These are phyloP conservation scores for Yamadazyma nakazawae DNA, from an alignment of 805 yeast species.

Conservation along the genomic window DNA sequence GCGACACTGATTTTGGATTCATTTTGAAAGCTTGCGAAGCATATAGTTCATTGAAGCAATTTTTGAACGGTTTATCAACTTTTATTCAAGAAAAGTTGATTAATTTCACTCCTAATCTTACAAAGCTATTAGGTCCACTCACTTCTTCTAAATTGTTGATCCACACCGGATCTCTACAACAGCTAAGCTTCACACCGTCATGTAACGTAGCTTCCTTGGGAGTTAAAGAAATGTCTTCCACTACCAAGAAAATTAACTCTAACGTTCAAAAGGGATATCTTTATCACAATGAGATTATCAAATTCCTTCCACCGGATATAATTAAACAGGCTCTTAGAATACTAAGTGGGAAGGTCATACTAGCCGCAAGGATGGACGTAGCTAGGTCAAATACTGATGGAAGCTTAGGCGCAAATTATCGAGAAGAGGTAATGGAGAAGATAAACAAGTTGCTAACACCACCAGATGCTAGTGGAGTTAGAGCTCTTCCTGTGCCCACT, in stretches of 20 bases:
- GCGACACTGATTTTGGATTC: conserved; percentile 29
- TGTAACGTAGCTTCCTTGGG: conserved; percentile 85
- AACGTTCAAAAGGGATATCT: conserved; percentile 65
- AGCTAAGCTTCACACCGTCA: conserved; percentile 67
- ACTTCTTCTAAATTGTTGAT: conserved; percentile 73
- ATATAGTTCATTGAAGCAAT: conserved; percentile 42
- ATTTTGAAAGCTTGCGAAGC: conserved; percentile 47
- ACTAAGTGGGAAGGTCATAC: conserved; percentile 69
- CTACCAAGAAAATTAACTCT: conserved; percentile 15
- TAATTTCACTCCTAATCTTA: conserved; percentile 73
- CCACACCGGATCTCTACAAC: conserved; percentile 63
- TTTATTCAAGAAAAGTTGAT: conserved; percentile 58
- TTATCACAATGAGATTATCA: conserved; percentile 58
- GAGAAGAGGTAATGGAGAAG: conserved; percentile 55
- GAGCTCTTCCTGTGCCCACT: conserved; percentile 70
- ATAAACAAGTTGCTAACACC: conserved; percentile 74
- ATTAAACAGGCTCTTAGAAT: conserved; percentile 73
- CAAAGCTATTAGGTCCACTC: conserved; percentile 66
- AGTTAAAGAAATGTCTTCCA: conserved; percentile 37
- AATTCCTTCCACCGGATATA: conserved; percentile 53
- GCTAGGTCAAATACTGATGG: conserved; percentile 45
- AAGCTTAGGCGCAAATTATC: conserved; percentile 55
- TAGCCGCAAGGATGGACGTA: conserved; percentile 82
- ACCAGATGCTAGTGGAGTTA: conserved; percentile 59
- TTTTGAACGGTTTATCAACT: conserved; percentile 42